These are phyloP conservation scores for Neonectria punicea DNA, from an alignment of 2,329 filamentous ascomycete genomes.

Conservation along the genomic window DNA sequence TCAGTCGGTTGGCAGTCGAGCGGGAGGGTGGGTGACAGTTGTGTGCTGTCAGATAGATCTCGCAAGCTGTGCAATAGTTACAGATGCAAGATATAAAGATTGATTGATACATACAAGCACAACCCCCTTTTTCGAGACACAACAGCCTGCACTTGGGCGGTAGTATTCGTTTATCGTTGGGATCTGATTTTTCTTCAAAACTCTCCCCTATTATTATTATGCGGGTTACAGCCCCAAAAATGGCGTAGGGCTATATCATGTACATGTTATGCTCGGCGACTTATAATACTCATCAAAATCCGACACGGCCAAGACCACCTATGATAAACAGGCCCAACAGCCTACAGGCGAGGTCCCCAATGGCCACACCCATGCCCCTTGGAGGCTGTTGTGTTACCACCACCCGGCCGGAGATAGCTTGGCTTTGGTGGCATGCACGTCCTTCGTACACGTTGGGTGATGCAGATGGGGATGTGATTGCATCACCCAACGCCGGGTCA, in stretches of 20 bases:
- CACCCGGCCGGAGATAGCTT: conserved; percentile 20
- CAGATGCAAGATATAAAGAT: conserved; percentile 41
- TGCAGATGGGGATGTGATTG: conserved; percentile 31
- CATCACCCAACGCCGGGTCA: conserved; percentile 31
- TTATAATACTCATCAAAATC: conserved; percentile 18
- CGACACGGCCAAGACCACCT: conserved; percentile 6
- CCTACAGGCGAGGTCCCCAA: conserved; percentile 20
- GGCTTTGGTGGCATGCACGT: conserved; percentile 21
- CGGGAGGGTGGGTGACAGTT: background rate
- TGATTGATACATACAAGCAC: conserved; percentile 25
- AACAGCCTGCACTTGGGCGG: conserved; percentile 2
- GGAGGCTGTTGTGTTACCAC: conserved; percentile 29
- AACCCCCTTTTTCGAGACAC: conserved; percentile 26
- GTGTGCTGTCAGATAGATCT: conserved; percentile 36
- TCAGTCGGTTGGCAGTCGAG: background rate
- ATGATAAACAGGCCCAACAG: conserved; percentile 25
- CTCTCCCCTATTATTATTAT: background rate
- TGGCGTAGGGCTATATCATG: conserved; percentile 12
- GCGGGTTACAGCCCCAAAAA: conserved; percentile 7
- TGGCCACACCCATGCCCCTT: conserved; percentile 30
- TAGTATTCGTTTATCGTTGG: conserved; percentile 5
- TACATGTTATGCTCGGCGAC: conserved; percentile 20
- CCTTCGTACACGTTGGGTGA: conserved; percentile 29
- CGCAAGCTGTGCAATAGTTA: conserved; percentile 34
- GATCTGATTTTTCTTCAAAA: background rate